Percentiles rank a stretch among this genome's conserved stretches.
Evolutionary conservation across 306 rosid species (phyloP).

Genomic region (Castanospermum australe): DNA sequence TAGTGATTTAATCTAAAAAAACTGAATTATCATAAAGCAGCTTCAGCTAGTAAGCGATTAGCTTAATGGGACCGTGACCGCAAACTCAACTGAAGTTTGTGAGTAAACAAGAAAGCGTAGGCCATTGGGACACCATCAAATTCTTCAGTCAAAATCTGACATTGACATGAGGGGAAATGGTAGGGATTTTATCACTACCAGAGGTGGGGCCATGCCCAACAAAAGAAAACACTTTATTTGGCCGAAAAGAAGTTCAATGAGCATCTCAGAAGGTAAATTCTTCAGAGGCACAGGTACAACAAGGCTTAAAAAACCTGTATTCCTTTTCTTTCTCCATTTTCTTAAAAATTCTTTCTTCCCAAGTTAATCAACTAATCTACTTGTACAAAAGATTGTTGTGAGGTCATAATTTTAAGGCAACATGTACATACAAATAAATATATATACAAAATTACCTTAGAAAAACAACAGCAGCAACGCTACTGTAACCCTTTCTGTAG

Average conservation of each 20-base stretch:
- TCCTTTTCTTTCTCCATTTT: not conserved
- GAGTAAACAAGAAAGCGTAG: not conserved
- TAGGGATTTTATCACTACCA: no score
- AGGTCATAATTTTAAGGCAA: conserved; percentile 49
- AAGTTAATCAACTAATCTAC: conserved; percentile 39
- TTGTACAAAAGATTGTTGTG: conserved; percentile 48
- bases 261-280: not conserved
- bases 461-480: conserved; percentile 2
- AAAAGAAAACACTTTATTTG: no score
- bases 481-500: conserved; percentile 16
- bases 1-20: no score
- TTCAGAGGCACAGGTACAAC: not conserved
- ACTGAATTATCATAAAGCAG: no score
- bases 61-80: not conserved
- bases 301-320: conserved; percentile 17
- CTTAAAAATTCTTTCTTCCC: not conserved
- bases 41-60: not conserved
- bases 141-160: no score
- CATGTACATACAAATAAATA: conserved; percentile 56
- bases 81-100: not conserved
- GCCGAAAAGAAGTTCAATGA: not conserved
- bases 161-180: no score
- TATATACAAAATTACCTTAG: conserved; percentile 54
- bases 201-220: no score
- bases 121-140: no score